Base-by-base conservation (phyloP, 257 asterid species). In the Salvia rosmarinus region DNA sequence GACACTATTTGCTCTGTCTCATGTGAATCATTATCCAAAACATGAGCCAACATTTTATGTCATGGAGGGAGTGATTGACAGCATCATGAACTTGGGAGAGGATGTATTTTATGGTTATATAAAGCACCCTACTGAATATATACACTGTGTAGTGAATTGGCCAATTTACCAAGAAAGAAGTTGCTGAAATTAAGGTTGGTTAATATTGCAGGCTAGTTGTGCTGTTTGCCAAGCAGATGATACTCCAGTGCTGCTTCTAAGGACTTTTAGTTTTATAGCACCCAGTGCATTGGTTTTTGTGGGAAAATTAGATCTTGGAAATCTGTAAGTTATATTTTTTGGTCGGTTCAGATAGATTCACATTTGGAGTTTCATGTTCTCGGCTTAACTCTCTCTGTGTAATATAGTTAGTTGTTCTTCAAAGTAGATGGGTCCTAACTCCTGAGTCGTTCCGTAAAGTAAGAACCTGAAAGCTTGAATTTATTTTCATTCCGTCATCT, bases 251-350 rank as follows among this genome's bases (percentile, higher is more conserved):
- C 85, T 58, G 91, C 99, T 59, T 89, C 92, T 70, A 94, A 81
- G 85, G 96, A 91, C 81, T 79, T 94, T 61, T 91, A 91, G 30
- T 25, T 25, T 25, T 25, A 25, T 81, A 96, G 96, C 74, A 91
- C 98, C 74, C 96, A 94, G 30, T 86, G 84, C 70, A 83, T 94
- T 80, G 99, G 99, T 61, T 91, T 94, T 77, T 91, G 89, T 67
- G 99, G 99, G 60, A 94, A 88, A 82, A 83, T 94, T 77, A 90
- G 98, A 89, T 91, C 96, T 46, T 88, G 98, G 98, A 94, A 94
- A 80, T 94, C 99, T 82, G 99, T 94, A 80, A 84, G 98, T 77
- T 66, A 25, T 25, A 23, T 50, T 42, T 50, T 25, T 72, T 75
- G 44, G 58, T 73, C 55, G 68, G 42, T 65, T 72, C 21, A 25